Conservation (phyloP, 306 rosid species). For the Acacia melanoxylon region DNA sequence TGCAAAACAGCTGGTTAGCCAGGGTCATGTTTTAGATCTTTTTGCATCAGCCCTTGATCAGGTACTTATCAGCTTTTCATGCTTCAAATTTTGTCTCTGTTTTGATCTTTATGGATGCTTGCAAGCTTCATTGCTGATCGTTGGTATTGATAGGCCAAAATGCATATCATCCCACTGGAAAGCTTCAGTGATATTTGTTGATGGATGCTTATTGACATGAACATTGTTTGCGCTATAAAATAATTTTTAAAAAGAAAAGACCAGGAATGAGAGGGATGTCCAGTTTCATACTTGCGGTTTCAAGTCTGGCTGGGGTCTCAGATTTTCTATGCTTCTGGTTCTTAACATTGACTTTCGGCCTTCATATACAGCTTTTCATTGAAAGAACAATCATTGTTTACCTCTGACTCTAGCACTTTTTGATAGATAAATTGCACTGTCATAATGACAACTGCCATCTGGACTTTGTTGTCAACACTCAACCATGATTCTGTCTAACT, state of each 20-base stretch:
- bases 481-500: not conserved
- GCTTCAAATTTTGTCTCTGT: conserved; percentile 6
- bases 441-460: not conserved
- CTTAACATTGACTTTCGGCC: not conserved
- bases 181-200: not conserved
- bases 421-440: not conserved
- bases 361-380: not conserved
- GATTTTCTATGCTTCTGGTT: not conserved
- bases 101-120: not conserved
- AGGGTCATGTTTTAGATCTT: conserved; percentile 91
- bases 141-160: not conserved
- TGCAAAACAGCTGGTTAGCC: conserved; percentile 88
- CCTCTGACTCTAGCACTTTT: not conserved
- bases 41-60: conserved; percentile 99
- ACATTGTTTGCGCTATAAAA: not conserved
- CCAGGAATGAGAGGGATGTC: not conserved
- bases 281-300: not conserved
- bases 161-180: not conserved
- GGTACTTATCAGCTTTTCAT: conserved; percentile 49
- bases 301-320: not conserved
- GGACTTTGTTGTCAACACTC: not conserved
- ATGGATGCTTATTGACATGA: not conserved
- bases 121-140: not conserved
- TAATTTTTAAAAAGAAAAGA: not conserved
- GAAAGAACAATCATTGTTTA: not conserved